Percentiles rank a stretch among this genome's conserved stretches.
Conservation (phyloP, 129 eudicot genomes). For the Lactuca saligna region DNA sequence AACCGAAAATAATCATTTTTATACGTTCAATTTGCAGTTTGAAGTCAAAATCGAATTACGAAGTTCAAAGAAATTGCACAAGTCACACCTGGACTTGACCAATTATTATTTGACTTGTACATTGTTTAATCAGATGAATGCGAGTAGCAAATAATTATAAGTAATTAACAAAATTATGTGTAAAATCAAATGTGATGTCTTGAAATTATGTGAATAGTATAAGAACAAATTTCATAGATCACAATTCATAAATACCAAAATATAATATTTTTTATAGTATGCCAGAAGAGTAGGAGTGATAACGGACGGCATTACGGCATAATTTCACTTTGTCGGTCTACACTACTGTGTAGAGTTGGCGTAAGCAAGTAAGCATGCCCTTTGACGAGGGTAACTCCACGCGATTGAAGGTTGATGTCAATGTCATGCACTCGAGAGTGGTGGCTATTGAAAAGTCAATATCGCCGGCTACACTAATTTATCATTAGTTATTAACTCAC, state of each 20-base stretch:
- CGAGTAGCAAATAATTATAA: background rate
- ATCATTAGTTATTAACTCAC: background rate
- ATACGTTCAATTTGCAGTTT: background rate
- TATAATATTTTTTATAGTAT: background rate
- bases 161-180: background rate
- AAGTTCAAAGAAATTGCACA: background rate
- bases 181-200: background rate
- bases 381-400: constrained; percentile 12
- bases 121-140: background rate
- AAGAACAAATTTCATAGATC: background rate
- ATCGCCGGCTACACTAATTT: constrained; percentile 10
- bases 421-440: background rate
- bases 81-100: constrained; percentile 24
- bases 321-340: background rate
- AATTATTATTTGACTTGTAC: background rate
- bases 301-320: background rate
- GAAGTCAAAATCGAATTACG: background rate
- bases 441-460: constrained; percentile 20
- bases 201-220: background rate
- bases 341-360: background rate
- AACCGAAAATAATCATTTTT: background rate
- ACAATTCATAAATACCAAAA: background rate
- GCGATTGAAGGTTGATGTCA: constrained; percentile 13
- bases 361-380: constrained; percentile 18
- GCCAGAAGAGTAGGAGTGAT: background rate